Base-by-base conservation (phyloP, 257 asterid species). In the Solanum sparsipilum region DNA sequence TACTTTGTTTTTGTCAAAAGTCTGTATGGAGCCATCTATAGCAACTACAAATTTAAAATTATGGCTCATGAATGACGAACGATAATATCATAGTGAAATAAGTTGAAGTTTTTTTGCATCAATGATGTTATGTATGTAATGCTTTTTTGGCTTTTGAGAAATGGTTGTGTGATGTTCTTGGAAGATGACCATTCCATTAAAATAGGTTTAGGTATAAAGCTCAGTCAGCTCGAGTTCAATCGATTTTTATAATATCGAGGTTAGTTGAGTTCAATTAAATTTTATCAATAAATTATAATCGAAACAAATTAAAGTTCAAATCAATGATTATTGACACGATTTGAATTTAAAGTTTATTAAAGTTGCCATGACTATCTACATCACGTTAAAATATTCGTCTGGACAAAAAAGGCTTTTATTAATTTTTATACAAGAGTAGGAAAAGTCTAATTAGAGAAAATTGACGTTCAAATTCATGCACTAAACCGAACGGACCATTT, bases 231-330 rank as follows among this genome's bases (percentile, higher is more conserved):
- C 13, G 12, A 63, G 29, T 4, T 63, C 7, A 9, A 63, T 63
- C 0, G 3, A 23, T 23, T 63, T 23, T 23, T 63, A 63, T 1
- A 4, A 56, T 56, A 52, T 56, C 0, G 2, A 21, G 0, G 13
- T 21, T 21, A 60, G 6, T 60, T 21, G 29, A 9, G 7, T 5
- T n/a, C 32, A n/a, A 63, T 0, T 11, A 23, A 60, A n/a, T 0
- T 23, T 10, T 63, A 10, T 63, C 16, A n/a, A 63, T 0, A 63
- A 63, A 63, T 52, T 52, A 18, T 63, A 63, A 63, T 2, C 0
- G 0, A 63, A 5, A 63, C 0, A 65, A 65, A 65, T 2, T n/a
- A 4, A 5, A n/a, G 1, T 10, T n/a, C 0, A 0, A 63, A 1
- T 3, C 1, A 23, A 9, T 63, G 0, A 13, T 0, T 58, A 58